Evolutionary conservation across 495 filamentous ascomycete genomes (phyloP).

Genomic region (Cairneyella variabilis): DNA sequence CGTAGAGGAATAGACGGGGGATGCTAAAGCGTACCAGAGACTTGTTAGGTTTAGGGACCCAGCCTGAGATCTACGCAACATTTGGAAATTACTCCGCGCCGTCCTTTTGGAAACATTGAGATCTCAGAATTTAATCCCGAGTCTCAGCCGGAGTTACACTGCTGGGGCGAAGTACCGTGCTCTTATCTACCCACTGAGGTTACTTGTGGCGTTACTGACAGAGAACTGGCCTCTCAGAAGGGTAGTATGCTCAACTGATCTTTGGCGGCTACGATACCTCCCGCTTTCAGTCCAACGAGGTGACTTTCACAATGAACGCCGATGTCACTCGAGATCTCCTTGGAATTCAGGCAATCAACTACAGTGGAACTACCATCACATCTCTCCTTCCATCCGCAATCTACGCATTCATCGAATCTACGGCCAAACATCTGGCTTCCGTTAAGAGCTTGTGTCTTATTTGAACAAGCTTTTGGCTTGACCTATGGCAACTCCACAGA

Average conservation of each 20-base stretch:
- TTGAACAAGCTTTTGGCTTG: slow-evolving; percentile 49
- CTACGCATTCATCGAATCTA: slow-evolving; percentile 46
- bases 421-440: slow-evolving; percentile 53
- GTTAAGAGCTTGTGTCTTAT: slow-evolving; percentile 42
- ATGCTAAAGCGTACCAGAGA: slow-evolving; percentile 3
- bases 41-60: background rate
- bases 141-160: slow-evolving; percentile 50
- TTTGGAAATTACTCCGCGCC: slow-evolving; percentile 25
- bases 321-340: slow-evolving; percentile 47
- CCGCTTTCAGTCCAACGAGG: slow-evolving; percentile 43
- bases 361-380: slow-evolving; percentile 1
- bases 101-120: slow-evolving; percentile 45
- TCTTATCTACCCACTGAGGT: background rate
- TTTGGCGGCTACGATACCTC: slow-evolving; percentile 52
- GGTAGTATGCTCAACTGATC: slow-evolving; percentile 44
- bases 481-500: slow-evolving; percentile 37
- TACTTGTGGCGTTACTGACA: slow-evolving; percentile 9
- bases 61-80: slow-evolving; percentile 28
- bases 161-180: slow-evolving; percentile 46
- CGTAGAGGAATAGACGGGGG: background rate
- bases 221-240: slow-evolving; percentile 34
- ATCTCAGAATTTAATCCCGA: slow-evolving; percentile 42
- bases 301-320: slow-evolving; percentile 41
- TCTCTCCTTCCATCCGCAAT: slow-evolving; percentile 30
- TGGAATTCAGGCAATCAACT: slow-evolving; percentile 40